Evolutionary conservation across 2,329 filamentous ascomycete genomes (phyloP), one percentile per base, ranked within the genome.

Genomic region (Fusarium sp.): DNA sequence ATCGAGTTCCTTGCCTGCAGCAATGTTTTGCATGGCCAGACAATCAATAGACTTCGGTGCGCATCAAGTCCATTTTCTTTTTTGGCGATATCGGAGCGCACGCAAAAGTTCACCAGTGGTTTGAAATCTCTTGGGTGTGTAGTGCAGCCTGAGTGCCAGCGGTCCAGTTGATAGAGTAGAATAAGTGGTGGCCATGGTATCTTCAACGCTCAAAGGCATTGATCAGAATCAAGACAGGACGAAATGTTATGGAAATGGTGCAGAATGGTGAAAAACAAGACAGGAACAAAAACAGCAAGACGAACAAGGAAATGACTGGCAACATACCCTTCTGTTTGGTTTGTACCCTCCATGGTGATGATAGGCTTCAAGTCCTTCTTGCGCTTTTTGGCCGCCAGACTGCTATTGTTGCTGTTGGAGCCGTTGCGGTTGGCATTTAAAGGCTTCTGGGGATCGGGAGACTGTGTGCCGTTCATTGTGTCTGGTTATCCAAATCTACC

Each of bases 331-430:
- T 65, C 51, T n/a, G 62, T 34, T 37, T 74, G 70, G 13, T 53
- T 59, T 49, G 79, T 79, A 82, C 81, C 84, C 75, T 92, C 90
- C 63, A 86, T 91, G 42, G 90, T 93, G 80, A 93, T 91, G 77
- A 93, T 93, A 75, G 91, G 91, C 81, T 92, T 92, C 72, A 92
- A 82, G 56, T 90, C 89, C 85, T 93, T 93, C 84, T 91, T 90
- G 77, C 90, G 86, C 85, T 93, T 93, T 85, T 92, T 93, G 23
- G 76, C 75, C 25, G 69, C 62, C n/a, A 75, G 67, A 53, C 72
- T 77, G 55, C 69, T 74, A 57, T 56, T 75, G 52, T 65, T 75
- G 51, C 71, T 75, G 52, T 58, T 66, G 42, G 71, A 61, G n/a
- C 77, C 75, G 62, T 80, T 80, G 56, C 75, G 62, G 53, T 59